Evolutionary conservation across 176 grass and related monocot species (phyloP), one percentile per base, ranked within the genome.

Genomic region (Oryza glaberrima): DNA sequence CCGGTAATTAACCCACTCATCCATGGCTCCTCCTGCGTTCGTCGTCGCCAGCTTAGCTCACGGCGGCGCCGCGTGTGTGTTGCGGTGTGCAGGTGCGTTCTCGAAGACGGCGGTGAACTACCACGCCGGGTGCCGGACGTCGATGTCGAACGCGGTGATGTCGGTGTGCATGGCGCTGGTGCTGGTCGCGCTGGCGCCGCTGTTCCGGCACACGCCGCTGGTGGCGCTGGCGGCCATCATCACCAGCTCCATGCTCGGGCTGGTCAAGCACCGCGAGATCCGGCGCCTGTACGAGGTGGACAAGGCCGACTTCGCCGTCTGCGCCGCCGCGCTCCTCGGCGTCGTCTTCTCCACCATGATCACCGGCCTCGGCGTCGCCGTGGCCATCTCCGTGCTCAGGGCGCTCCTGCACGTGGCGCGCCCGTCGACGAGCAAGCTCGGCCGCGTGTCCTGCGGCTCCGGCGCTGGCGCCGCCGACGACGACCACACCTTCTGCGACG

Each of bases 101-200:
- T 92, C 87, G 7, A 92, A 89, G 77, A 89, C 90, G 26, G 90
- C 90, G 10, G 90, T 92, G 6, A 92, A 92, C 69, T 92, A 75
- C 19, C 76, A 92, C 74, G 87, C 87, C 0, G 90, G 90, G 13
- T 92, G 90, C 47, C 86, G 83, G 64, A 92, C 90, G 28, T 41
- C 70, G 64, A 80, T 92, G 80, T 83, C 90, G 13, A 92, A 92
- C 47, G 83, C 80, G 48, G 35, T 89, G 40, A 92, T 92, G 87
- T 51, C 87, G 1, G 70, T 89, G 46, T 92, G 90, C 76, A 86
- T 92, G 15, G 89, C 89, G 87, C 44, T 89, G 68, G 90, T 92
- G 9, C 58, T 92, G 75, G 63, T 92, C n/a, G 87, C 90, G 9
- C 77, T 89, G 35, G 90, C 89, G 26, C 69, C 86, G 32, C 67